Percentiles rank a stretch among this genome's conserved stretches.
Evolutionary conservation across 257 asterid species (phyloP).

Genomic region (Solanum chiquidenum): DNA sequence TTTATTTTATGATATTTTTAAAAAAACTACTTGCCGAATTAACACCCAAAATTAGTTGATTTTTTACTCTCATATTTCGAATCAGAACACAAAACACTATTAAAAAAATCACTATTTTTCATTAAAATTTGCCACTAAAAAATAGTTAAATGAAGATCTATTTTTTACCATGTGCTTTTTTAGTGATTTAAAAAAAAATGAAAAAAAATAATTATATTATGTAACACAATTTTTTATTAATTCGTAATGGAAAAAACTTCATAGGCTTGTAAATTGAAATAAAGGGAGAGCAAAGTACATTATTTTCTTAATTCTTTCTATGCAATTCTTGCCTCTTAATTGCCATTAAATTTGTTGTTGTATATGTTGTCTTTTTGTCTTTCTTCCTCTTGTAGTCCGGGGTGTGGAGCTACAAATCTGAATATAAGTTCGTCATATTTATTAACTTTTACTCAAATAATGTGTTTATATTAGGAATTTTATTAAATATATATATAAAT

Average conservation of each 20-base stretch:
- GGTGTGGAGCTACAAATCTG: no score
- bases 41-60: background rate
- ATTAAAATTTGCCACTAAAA: background rate
- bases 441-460: no score
- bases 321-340: background rate
- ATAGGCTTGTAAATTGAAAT: background rate
- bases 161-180: background rate
- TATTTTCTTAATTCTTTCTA: background rate
- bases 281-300: background rate
- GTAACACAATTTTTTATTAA: background rate
- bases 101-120: no score
- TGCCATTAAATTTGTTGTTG: background rate
- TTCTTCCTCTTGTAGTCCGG: no score
- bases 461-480: no score
- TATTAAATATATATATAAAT: no score
- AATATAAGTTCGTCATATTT: no score
- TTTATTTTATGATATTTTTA: background rate
- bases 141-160: background rate
- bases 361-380: no score
- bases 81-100: background rate
- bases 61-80: background rate
- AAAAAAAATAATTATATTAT: no score
- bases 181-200: background rate
- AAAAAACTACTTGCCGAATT: background rate
- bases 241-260: background rate